Conservation (phyloP, 495 filamentous ascomycete species). For the Rostrohypoxylon terebratum region DNA sequence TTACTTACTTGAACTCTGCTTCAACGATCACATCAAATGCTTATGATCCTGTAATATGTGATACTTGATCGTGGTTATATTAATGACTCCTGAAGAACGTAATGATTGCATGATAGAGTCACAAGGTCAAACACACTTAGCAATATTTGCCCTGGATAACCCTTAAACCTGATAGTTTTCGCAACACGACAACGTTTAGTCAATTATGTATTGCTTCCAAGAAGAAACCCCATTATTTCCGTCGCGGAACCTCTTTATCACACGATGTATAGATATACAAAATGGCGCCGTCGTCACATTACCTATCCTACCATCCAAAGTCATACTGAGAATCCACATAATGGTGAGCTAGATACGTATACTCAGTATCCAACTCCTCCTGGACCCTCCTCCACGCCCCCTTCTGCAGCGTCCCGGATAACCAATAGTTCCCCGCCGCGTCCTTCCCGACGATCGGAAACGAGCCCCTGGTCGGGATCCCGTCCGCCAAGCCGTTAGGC, state of each 20-base stretch:
- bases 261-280: not conserved
- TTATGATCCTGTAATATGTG: no score
- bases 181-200: not conserved
- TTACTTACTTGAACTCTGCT: no score
- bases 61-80: no score
- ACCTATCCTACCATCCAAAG: not conserved
- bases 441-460: slow-evolving; percentile 63
- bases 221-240: not conserved
- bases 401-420: slow-evolving; percentile 51
- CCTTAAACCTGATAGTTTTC: not conserved
- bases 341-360: slow-evolving; percentile 20
- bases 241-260: not conserved
- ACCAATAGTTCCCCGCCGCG: slow-evolving; percentile 62
- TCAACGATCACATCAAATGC: no score
- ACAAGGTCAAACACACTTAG: not conserved
- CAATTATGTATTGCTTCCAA: not conserved
- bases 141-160: not conserved
- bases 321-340: not conserved
- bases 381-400: slow-evolving; percentile 53
- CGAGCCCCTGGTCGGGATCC: slow-evolving; percentile 48
- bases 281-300: not conserved
- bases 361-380: slow-evolving; percentile 46
- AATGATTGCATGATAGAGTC: no score
- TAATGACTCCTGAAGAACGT: no score
- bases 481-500: slow-evolving; percentile 47